Evolutionary conservation across 805 yeast genomes (phyloP).

Genomic region (Jamesozyma piceae): DNA sequence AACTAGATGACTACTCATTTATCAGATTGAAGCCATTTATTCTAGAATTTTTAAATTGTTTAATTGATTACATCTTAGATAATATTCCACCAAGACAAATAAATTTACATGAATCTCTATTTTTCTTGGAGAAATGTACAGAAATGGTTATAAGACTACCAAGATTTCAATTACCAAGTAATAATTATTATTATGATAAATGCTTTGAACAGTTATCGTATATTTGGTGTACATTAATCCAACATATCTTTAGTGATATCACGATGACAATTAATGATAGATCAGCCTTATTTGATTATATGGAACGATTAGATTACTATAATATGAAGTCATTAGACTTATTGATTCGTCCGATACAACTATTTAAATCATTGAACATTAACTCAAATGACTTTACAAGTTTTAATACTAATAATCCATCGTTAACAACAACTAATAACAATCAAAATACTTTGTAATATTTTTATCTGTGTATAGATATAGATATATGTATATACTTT

Average conservation of each 20-base stretch:
- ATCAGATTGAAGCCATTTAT: slow-evolving; percentile 26
- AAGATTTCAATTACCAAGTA: slow-evolving; percentile 25
- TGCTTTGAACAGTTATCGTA: slow-evolving; percentile 29
- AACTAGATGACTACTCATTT: slow-evolving; percentile 30
- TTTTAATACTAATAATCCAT: background rate
- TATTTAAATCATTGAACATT: slow-evolving; percentile 10
- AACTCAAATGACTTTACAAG: background rate
- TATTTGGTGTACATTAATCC: slow-evolving; percentile 27
- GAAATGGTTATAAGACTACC: slow-evolving; percentile 25
- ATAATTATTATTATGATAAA: slow-evolving; percentile 31
- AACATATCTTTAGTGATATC: slow-evolving; percentile 20
- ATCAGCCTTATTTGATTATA: slow-evolving; percentile 13
- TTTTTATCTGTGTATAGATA: too few species aligned
- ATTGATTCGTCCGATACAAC: slow-evolving; percentile 19
- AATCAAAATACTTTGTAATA: background rate
- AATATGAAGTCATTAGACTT: slow-evolving; percentile 20
- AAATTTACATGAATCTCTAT: slow-evolving; percentile 21
- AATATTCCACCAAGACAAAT: slow-evolving; percentile 27
- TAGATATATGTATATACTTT: background rate
- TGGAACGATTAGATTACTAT: slow-evolving; percentile 17
- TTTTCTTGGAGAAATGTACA: slow-evolving; percentile 24
- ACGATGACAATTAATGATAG: slow-evolving; percentile 14
- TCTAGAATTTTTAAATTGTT: slow-evolving; percentile 28
- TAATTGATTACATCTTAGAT: slow-evolving; percentile 26
- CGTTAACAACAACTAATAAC: background rate